Conservation (phyloP, 2,329 filamentous ascomycete species). For the Drechslera avenae region DNA sequence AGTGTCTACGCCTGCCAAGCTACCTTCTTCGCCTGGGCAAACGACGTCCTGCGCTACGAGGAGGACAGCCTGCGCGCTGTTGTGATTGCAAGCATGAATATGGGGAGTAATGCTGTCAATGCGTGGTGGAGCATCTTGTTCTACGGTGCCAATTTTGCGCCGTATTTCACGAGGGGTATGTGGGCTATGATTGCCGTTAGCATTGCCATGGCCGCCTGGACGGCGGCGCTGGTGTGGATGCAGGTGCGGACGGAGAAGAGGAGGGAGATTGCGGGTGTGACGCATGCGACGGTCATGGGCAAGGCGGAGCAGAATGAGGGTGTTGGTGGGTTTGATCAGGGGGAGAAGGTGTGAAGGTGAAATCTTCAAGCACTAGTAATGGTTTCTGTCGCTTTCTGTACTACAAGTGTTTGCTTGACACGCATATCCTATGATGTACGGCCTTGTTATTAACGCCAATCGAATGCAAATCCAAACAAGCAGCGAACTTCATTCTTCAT, state of each 20-base stretch:
- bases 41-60: conserved; percentile 69
- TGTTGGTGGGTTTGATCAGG: neutral
- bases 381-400: neutral
- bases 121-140: conserved; percentile 77
- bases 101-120: conserved; percentile 64
- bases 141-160: conserved; percentile 69
- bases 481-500: neutral
- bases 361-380: neutral
- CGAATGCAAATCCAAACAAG: neutral
- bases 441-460: conserved; percentile 1
- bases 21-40: conserved; percentile 77
- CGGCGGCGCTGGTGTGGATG: conserved; percentile 58
- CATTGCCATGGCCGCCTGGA: conserved; percentile 66
- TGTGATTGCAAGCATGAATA: conserved; percentile 73
- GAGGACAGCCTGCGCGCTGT: conserved; percentile 67
- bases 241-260: conserved; percentile 49
- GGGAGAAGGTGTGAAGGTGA: neutral
- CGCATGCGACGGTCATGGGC: neutral
- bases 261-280: conserved; percentile 22
- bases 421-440: neutral
- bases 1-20: conserved; percentile 74
- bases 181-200: conserved; percentile 72
- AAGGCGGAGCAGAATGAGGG: neutral
- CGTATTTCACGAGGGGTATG: conserved; percentile 72
- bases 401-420: neutral